phyloP scores from a whole-genome alignment of 148 eudicot genomes.

The Silene conica region DNA sequence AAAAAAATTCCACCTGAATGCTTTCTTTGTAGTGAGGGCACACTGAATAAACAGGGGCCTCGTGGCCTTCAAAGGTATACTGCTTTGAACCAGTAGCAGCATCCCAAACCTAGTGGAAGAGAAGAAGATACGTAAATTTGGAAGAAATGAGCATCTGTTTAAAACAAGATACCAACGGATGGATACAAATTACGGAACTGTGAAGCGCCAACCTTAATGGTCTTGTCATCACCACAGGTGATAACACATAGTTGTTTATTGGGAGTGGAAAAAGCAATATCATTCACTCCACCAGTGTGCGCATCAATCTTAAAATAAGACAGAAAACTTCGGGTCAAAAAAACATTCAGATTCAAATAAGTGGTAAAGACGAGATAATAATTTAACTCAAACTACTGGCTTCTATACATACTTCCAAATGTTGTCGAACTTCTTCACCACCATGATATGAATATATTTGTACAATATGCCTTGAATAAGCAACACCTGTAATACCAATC shows the following conservation, averaged over 20 bases:
- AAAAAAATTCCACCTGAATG: constrained; percentile 45
- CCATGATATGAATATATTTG: constrained; percentile 79
- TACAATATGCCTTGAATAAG: constrained; percentile 75
- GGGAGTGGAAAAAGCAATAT: constrained; percentile 81
- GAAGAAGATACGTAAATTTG: background rate
- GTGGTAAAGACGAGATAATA: background rate
- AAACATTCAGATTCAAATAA: background rate
- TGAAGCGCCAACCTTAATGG: constrained; percentile 53
- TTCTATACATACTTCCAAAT: constrained; percentile 57
- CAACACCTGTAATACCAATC: constrained; percentile 56
- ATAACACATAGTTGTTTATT: constrained; percentile 72
- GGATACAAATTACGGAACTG: background rate
- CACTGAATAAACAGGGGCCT: constrained; percentile 82
- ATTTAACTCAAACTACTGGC: background rate
- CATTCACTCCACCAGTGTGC: constrained; percentile 85
- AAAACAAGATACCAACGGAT: background rate
- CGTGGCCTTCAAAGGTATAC: constrained; percentile 83
- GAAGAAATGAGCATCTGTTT: background rate
- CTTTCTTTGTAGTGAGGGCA: constrained; percentile 81
- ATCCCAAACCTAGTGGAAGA: constrained; percentile 67
- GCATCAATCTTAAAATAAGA: constrained; percentile 68
- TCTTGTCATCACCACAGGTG: constrained; percentile 95
- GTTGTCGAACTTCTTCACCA: constrained; percentile 53
- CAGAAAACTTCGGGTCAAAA: background rate
- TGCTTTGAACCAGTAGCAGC: constrained; percentile 63